phyloP scores from a whole-genome alignment of 305 asterid species.

The Solanum hybrid region DNA sequence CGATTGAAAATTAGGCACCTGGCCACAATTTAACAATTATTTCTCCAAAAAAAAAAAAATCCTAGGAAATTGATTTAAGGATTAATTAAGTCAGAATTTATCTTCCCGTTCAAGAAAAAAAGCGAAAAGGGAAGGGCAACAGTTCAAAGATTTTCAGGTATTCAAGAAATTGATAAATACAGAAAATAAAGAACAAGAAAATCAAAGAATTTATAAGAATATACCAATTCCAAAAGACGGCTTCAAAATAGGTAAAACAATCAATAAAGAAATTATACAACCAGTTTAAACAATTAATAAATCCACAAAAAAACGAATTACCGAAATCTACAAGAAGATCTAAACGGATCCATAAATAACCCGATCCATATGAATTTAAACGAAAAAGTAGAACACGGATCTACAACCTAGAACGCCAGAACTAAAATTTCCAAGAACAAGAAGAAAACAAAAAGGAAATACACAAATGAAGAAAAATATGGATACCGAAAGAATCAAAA shows the following conservation, averaged over 20 bases:
- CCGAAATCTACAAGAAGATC: neutral
- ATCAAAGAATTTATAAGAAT: neutral
- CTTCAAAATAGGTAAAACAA: neutral
- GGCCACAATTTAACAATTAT: neutral
- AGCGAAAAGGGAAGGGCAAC: neutral
- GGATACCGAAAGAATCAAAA: slow-evolving; percentile 4
- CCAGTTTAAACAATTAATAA: neutral
- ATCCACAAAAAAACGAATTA: neutral
- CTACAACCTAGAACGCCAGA: neutral
- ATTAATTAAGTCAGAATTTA: neutral
- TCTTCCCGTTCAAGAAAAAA: neutral
- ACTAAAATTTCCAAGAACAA: neutral
- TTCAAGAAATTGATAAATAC: neutral
- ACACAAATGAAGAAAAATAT: neutral
- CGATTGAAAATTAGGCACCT: neutral
- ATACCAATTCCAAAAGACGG: neutral
- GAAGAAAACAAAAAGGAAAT: neutral
- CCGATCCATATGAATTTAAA: slow-evolving; percentile 3
- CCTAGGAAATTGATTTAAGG: neutral
- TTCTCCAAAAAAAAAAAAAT: neutral
- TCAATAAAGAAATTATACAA: neutral
- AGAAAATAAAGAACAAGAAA: neutral
- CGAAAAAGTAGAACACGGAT: neutral
- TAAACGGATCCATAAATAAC: neutral
- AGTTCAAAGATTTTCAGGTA: neutral